phyloP scores from a whole-genome alignment of 2,329 filamentous ascomycete species.

The Fusarium nisikadoi region DNA sequence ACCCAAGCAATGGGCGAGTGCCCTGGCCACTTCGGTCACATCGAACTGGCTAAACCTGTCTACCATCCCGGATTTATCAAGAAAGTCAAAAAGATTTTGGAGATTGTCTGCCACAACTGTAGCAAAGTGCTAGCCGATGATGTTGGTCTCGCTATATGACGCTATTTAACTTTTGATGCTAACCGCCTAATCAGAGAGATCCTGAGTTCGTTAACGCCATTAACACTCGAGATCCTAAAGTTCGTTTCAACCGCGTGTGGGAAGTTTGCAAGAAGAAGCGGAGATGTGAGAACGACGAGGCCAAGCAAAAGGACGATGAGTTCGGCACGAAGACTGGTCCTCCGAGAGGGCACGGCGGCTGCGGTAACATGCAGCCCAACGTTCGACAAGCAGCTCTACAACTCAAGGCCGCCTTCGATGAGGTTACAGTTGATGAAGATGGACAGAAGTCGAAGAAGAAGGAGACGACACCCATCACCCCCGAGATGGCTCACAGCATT shows the following conservation, averaged over 20 bases:
- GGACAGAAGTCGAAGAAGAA: conserved; percentile 68
- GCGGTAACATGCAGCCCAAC: conserved; percentile 88
- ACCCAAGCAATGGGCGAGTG: conserved; percentile 96
- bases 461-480: conserved; percentile 84
- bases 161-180: conserved; percentile 68
- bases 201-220: conserved; percentile 85
- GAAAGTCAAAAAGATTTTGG: conserved; percentile 99
- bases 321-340: conserved; percentile 69
- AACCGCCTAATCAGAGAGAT: conserved; percentile 76
- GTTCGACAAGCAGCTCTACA: conserved; percentile 89
- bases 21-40: conserved; percentile 98
- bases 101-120: conserved; percentile 99
- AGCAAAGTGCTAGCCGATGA: conserved; percentile 97
- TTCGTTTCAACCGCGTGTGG: conserved; percentile 93
- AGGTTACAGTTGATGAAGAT: conserved; percentile 76
- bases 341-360: conserved; percentile 79
- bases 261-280: conserved; percentile 89
- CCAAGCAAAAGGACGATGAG: conserved; percentile 75
- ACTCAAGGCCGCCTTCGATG: conserved; percentile 81
- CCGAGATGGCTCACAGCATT: conserved; percentile 85
- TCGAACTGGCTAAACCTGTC: conserved; percentile 95
- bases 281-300: conserved; percentile 83
- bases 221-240: conserved; percentile 88
- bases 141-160: conserved; percentile 80
- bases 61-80: conserved; percentile 96